Base-by-base conservation (phyloP, 2,329 filamentous ascomycete genomes). In the Clathrospora elynae region DNA sequence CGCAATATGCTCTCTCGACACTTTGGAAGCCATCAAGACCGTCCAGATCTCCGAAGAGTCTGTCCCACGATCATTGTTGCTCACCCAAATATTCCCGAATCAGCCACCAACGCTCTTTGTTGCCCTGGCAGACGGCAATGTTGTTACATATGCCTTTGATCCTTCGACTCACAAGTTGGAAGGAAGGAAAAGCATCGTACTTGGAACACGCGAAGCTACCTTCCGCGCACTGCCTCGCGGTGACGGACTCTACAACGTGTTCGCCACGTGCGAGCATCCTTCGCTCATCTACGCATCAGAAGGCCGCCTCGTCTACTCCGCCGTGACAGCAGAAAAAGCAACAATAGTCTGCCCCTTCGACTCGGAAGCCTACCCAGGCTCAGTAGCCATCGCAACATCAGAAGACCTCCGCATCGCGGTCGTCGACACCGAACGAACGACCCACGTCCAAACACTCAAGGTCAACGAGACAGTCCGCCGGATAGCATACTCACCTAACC, bases 201-300 rank as follows among this genome's bases (percentile, higher is more conserved):
- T 99, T 9, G 92, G 93, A 16, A 92, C 88, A 10, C 86, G 90
- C 47, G 87, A 95, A 55, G 88, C 92, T 2, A 83, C 82, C 10
- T 85, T 99, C 58, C 87, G 92, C 45, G 77, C 87, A 14, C 73
- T 99, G 2, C 88, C 90, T 0, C 81, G 85, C 35, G 76, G 76
- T 1, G 75, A 85, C 37, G 77, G 70, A 0, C 73, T 89, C 0
- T 87, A 80, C 64, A 95, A 88, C 57, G 85, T 99, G 0, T 95
- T 99, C 66, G 90, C 90, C 0, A 95, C 90, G 0, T 96, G 90
- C 43, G 93, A 99, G 61, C 90, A 96, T 63, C 88, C 93, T 0
- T 96, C 89, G 51, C 73, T 99, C 40, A 96, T 99, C 34, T 96
- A 99, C 64, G 88, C 87, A 6, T 84, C 85, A 0, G 90, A 96